Percentiles rank a stretch among this genome's conserved stretches.
Conservation (phyloP, 2,329 filamentous ascomycete species). For the Aureobasidium sp. region DNA sequence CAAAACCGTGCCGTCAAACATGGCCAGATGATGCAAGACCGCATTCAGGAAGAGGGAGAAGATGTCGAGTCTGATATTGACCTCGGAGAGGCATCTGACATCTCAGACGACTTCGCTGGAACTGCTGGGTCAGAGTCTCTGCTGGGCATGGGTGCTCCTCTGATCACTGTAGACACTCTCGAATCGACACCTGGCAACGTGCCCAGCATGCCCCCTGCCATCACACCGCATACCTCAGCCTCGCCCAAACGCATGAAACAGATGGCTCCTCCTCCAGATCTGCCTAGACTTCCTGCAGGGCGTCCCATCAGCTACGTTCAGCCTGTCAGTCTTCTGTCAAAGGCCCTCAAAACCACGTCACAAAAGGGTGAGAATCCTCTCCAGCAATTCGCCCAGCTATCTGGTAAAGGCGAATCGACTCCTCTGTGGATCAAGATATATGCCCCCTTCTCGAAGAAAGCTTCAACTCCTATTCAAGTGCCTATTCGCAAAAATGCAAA, state of each 20-base stretch:
- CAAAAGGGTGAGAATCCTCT: conserved; percentile 64
- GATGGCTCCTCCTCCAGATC: conserved; percentile 50
- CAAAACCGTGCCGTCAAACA: conserved; percentile 48
- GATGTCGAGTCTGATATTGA: conserved; percentile 30
- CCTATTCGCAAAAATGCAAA: conserved; percentile 64
- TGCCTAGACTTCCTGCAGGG: conserved; percentile 64
- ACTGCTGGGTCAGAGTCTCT: conserved; percentile 64
- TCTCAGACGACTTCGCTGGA: conserved; percentile 54
- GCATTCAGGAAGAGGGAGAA: conserved; percentile 44
- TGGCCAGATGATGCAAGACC: conserved; percentile 47
- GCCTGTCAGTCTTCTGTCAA: conserved; percentile 64
- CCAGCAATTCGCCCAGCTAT: conserved; percentile 68
- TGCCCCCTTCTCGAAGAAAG: conserved; percentile 60
- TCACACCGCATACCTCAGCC: conserved; percentile 37
- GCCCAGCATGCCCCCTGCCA: conserved; percentile 39
- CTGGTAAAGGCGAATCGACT: conserved; percentile 70
- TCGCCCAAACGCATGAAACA: conserved; percentile 46
- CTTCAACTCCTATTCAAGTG: conserved; percentile 62
- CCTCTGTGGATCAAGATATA: conserved; percentile 73
- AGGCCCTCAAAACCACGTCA: conserved; percentile 65
- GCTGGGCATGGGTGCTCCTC: conserved; percentile 53
- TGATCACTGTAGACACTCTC: conserved; percentile 17
- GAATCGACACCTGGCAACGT: conserved; percentile 11
- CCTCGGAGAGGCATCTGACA: conserved; percentile 32
- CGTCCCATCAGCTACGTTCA: conserved; percentile 64